Percentiles rank a stretch among this genome's conserved stretches.
phyloP scores from a whole-genome alignment of 2,329 filamentous ascomycete genomes.

The Pseudogymnoascus sp. region DNA sequence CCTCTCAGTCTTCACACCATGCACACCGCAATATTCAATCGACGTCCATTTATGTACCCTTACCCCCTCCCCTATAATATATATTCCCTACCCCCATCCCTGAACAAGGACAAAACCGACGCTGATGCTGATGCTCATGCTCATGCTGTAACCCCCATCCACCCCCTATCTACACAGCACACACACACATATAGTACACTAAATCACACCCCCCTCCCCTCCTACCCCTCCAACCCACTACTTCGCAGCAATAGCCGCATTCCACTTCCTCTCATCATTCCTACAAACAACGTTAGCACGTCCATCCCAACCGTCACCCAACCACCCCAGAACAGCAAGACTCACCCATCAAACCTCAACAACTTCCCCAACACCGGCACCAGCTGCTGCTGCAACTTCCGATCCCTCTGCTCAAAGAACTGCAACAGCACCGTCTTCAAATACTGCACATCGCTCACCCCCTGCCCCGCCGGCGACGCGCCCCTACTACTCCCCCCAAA shows the following conservation, averaged over 20 bases:
- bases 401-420: slow-evolving; percentile 74
- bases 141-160: neutral
- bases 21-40: neutral
- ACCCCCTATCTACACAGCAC: neutral
- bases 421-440: slow-evolving; percentile 74
- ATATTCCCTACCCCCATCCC: neutral
- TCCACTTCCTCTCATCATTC: slow-evolving; percentile 80
- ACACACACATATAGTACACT: neutral
- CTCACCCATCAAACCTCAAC: slow-evolving; percentile 67
- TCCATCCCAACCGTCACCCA: neutral
- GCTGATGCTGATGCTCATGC: neutral
- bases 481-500: slow-evolving; percentile 16
- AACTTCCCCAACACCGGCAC: slow-evolving; percentile 70
- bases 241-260: slow-evolving; percentile 50
- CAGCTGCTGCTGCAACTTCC: slow-evolving; percentile 63
- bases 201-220: neutral
- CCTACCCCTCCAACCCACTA: neutral
- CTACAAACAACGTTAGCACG: slow-evolving; percentile 28
- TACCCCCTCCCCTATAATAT: neutral
- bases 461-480: slow-evolving; percentile 14
- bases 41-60: neutral
- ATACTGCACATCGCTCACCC: slow-evolving; percentile 43
- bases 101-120: neutral
- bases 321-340: slow-evolving; percentile 15
- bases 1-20: neutral